A percentile compares a stretch with the other conserved stretches of the same genome.
Evolutionary conservation across 176 grass and related monocot genomes (phyloP).

Genomic region (Oryza longistaminata): DNA sequence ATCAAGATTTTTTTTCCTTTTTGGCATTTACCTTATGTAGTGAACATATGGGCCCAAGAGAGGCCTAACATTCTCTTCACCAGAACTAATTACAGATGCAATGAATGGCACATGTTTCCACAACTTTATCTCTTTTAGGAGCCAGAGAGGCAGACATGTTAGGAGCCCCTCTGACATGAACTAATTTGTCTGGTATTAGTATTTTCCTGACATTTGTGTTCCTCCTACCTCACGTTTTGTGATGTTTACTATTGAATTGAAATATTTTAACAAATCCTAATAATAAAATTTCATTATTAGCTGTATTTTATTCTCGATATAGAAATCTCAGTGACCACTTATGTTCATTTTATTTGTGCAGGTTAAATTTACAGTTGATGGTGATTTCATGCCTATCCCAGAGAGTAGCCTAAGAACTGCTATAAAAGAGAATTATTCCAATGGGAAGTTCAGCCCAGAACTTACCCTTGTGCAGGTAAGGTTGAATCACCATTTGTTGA

Average conservation of each 20-base stretch:
- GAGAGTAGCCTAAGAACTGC: slow-evolving; percentile 59
- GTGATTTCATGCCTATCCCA: slow-evolving; percentile 69
- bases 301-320: not conserved
- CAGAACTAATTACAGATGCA: too few species aligned
- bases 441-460: slow-evolving; percentile 66
- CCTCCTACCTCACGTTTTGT: not conserved
- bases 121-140: not conserved
- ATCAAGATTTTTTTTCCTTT: not conserved
- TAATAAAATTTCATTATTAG: not conserved
- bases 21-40: too few species aligned
- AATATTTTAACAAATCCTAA: not conserved
- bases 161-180: not conserved
- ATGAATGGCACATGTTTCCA: not conserved
- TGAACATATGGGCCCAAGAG: too few species aligned
- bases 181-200: not conserved
- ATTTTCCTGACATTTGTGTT: slow-evolving; percentile 19
- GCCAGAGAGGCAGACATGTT: not conserved
- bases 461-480: slow-evolving; percentile 70
- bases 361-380: slow-evolving; percentile 82
- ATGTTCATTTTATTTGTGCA: slow-evolving; percentile 23
- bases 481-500: not conserved
- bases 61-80: too few species aligned
- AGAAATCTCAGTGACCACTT: slow-evolving; percentile 1
- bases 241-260: not conserved
- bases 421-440: slow-evolving; percentile 72